These are phyloP conservation scores for Cicer bijugum DNA, from an alignment of 306 rosid species.

Conservation along the genomic window DNA sequence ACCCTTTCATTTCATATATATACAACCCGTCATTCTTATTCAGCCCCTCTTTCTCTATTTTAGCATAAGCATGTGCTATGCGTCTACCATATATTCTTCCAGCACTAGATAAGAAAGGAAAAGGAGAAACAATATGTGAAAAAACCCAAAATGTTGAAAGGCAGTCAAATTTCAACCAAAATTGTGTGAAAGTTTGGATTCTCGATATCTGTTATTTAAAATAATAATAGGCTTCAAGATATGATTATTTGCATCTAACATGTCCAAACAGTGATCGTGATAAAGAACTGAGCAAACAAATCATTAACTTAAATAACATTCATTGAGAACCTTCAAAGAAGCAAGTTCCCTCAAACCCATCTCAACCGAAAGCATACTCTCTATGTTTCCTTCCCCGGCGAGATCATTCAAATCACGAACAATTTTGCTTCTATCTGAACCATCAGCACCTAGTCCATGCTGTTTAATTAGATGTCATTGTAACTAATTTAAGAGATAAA, in stretches of 20 bases:
- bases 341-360: constrained; percentile 89
- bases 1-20: background rate
- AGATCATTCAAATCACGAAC: constrained; percentile 83
- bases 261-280: constrained; percentile 22
- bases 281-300: background rate
- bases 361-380: constrained; percentile 97
- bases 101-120: constrained; percentile 8
- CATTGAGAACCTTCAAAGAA: constrained; percentile 70
- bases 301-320: constrained; percentile 27
- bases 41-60: background rate
- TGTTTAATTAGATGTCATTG: constrained; percentile 36
- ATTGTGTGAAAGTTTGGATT: background rate
- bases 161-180: constrained; percentile 33
- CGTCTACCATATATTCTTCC: background rate
- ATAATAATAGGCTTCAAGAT: background rate
- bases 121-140: background rate
- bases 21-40: background rate
- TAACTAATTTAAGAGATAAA: constrained; percentile 16
- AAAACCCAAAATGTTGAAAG: background rate
- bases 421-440: constrained; percentile 66
- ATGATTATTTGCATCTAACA: constrained; percentile 30
- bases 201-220: constrained; percentile 26
- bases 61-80: constrained; percentile 8
- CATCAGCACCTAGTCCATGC: constrained; percentile 64
- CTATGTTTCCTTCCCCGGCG: constrained; percentile 91